These are phyloP conservation scores for Pelomyxa schiedti DNA, from an alignment of 78 protist species.

Conservation along the genomic window DNA sequence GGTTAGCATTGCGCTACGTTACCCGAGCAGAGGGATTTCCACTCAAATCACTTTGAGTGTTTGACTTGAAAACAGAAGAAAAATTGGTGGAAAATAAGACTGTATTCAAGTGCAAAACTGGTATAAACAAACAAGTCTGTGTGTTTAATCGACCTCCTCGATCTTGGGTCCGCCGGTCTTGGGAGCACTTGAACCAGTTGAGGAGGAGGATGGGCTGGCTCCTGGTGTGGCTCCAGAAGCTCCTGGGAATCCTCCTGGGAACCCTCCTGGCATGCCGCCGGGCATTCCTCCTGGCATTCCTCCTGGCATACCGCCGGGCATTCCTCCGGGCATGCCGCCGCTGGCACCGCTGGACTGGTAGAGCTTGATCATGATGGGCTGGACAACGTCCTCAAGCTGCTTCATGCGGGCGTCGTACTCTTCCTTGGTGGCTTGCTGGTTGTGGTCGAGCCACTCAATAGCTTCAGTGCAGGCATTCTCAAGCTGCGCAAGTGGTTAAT, in stretches of 20 bases:
- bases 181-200: not conserved
- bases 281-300: constrained; percentile 56
- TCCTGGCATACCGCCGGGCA: constrained; percentile 66
- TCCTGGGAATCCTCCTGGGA: constrained; percentile 23
- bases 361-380: constrained; percentile 83
- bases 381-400: constrained; percentile 68
- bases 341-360: constrained; percentile 54
- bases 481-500: too few relatives aligned
- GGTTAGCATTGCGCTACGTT: too few relatives aligned
- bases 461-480: constrained; percentile 70
- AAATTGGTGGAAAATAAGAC: too few relatives aligned
- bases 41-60: too few relatives aligned
- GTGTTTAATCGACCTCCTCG: not conserved
- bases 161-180: not conserved
- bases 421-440: constrained; percentile 66
- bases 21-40: too few relatives aligned
- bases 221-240: not conserved
- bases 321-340: constrained; percentile 48
- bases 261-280: constrained; percentile 62
- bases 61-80: too few relatives aligned
- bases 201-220: not conserved
- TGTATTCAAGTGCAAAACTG: too few relatives aligned
- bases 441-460: constrained; percentile 57
- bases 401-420: constrained; percentile 80
- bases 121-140: too few relatives aligned